phyloP scores from a whole-genome alignment of 805 yeast genomes.

The Yamadazyma sp. region DNA sequence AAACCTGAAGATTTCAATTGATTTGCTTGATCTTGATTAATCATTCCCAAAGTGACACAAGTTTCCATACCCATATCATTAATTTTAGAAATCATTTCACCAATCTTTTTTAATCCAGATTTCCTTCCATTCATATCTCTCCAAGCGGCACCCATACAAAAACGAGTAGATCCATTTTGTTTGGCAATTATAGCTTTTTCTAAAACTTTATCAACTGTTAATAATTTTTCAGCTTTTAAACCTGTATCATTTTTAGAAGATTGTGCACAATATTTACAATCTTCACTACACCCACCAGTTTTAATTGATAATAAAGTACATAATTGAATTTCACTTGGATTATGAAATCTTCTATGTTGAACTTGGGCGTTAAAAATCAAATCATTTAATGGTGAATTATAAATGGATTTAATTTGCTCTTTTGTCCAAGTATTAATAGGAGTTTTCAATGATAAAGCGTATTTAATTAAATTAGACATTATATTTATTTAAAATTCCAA shows the following conservation, averaged over 20 bases:
- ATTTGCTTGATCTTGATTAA: constrained; percentile 59
- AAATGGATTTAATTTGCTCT: constrained; percentile 57
- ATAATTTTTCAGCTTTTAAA: constrained; percentile 63
- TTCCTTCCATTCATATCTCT: constrained; percentile 79
- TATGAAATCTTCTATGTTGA: constrained; percentile 65
- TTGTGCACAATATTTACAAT: constrained; percentile 80
- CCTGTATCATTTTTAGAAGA: constrained; percentile 69
- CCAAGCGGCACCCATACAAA: constrained; percentile 89
- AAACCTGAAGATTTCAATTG: constrained; percentile 64
- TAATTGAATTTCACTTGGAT: constrained; percentile 67
- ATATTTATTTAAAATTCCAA: too few species aligned
- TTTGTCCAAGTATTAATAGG: constrained; percentile 53
- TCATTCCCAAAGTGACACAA: constrained; percentile 81
- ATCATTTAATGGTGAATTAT: constrained; percentile 63
- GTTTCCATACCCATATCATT: constrained; percentile 69
- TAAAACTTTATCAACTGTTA: constrained; percentile 59
- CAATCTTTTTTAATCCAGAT: constrained; percentile 58
- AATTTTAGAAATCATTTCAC: constrained; percentile 62
- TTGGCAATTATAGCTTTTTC: constrained; percentile 64
- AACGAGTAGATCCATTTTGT: constrained; percentile 68
- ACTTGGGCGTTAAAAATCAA: constrained; percentile 56
- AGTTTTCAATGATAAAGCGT: constrained; percentile 1
- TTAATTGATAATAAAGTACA: constrained; percentile 75
- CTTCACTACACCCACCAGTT: constrained; percentile 80
- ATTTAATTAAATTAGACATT: constrained; percentile 1